Conservation (phyloP, 164 flowering plant genomes). For the Liquidambar formosana region DNA sequence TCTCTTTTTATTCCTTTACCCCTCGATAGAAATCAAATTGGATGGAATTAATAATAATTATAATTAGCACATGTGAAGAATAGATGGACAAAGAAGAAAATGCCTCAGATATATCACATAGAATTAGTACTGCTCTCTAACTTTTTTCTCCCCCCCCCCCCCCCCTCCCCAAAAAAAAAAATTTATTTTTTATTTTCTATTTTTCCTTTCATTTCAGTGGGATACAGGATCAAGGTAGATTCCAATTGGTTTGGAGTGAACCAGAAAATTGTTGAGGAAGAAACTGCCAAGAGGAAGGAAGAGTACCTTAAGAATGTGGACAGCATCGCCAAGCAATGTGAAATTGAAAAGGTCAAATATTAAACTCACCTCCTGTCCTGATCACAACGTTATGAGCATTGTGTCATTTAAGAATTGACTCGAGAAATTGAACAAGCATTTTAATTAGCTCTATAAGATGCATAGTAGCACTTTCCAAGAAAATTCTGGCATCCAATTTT, state of each 20-base stretch:
- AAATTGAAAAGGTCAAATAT: constrained; percentile 31
- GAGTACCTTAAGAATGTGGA: constrained; percentile 38
- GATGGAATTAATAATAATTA: not conserved
- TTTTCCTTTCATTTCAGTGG: constrained; percentile 38
- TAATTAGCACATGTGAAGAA: not conserved
- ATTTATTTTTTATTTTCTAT: not conserved
- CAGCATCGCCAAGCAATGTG: constrained; percentile 26
- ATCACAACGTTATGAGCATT: no score
- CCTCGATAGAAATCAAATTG: not conserved
- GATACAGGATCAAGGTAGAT: constrained; percentile 49
- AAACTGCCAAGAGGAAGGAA: constrained; percentile 35
- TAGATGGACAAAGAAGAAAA: not conserved
- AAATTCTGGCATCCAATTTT: no score
- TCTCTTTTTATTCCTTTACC: not conserved
- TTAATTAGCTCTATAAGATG: no score
- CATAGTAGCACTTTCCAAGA: no score
- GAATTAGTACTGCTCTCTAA: no score
- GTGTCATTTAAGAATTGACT: no score
- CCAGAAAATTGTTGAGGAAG: constrained; percentile 37
- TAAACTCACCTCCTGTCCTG: not conserved
- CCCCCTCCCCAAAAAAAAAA: no score
- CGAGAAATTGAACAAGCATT: no score
- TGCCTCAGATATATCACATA: not conserved
- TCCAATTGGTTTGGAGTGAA: constrained; percentile 39
- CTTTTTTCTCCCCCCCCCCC: no score